Conservation (phyloP, 768 basidiomycete species). For the Xerocomus brunneocitrinus region DNA sequence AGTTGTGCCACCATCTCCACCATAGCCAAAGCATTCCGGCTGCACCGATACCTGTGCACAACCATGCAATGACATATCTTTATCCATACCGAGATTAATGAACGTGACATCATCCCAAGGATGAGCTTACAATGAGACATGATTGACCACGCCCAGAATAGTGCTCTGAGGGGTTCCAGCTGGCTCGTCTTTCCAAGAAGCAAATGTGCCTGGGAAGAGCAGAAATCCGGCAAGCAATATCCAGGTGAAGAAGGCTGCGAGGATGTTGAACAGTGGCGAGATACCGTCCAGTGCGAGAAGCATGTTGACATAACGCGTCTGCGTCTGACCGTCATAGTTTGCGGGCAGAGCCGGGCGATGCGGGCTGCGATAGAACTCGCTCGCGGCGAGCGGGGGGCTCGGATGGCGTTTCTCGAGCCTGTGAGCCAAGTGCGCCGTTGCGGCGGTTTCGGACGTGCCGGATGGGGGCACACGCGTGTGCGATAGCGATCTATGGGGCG, state of each 20-base stretch:
- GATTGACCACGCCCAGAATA: slow-evolving; percentile 36
- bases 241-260: slow-evolving; percentile 60
- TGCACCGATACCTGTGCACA: slow-evolving; percentile 51
- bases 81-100: slow-evolving; percentile 1
- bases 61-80: slow-evolving; percentile 51
- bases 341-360: slow-evolving; percentile 22
- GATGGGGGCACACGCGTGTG: slow-evolving; percentile 9
- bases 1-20: slow-evolving; percentile 58
- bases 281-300: slow-evolving; percentile 57
- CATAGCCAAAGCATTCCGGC: slow-evolving; percentile 54
- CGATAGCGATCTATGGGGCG: slow-evolving; percentile 18
- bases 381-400: slow-evolving; percentile 7
- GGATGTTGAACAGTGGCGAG: slow-evolving; percentile 43
- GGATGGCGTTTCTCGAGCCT: slow-evolving; percentile 2
- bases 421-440: not conserved
- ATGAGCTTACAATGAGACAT: slow-evolving; percentile 43
- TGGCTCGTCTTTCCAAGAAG: slow-evolving; percentile 33
- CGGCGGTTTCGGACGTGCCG: not conserved
- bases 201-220: slow-evolving; percentile 59
- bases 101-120: not conserved
- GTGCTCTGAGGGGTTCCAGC: slow-evolving; percentile 29
- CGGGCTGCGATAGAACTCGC: slow-evolving; percentile 14
- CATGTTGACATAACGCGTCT: slow-evolving; percentile 59
- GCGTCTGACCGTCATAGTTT: slow-evolving; percentile 16
- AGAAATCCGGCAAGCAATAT: slow-evolving; percentile 59